Evolutionary conservation across 2,329 filamentous ascomycete species (phyloP).

Genomic region (Pseudogymnoascus sp.): DNA sequence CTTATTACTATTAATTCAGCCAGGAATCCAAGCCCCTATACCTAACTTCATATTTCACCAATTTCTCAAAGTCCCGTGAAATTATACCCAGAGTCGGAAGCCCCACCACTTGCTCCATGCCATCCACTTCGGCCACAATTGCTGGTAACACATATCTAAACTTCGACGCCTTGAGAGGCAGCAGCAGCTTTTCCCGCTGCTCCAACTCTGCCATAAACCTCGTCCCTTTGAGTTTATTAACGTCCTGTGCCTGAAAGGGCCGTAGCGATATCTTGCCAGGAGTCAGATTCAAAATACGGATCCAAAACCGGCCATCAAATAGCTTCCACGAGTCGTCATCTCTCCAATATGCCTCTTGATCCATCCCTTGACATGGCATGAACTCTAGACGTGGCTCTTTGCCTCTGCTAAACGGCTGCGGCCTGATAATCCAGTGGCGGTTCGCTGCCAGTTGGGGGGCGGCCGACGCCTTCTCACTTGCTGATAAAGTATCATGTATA

Average conservation of each 20-base stretch:
- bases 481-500: neutral
- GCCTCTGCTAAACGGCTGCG: neutral
- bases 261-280: slow-evolving; percentile 15
- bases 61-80: neutral
- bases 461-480: neutral
- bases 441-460: neutral
- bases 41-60: slow-evolving; percentile 19
- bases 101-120: slow-evolving; percentile 18
- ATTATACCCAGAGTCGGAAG: slow-evolving; percentile 23
- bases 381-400: slow-evolving; percentile 38
- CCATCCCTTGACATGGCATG: slow-evolving; percentile 31
- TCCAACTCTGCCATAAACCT: neutral
- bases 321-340: slow-evolving; percentile 19
- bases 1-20: neutral
- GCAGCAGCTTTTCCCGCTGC: neutral
- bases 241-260: slow-evolving; percentile 17
- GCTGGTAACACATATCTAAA: slow-evolving; percentile 23
- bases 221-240: slow-evolving; percentile 14
- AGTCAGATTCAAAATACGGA: slow-evolving; percentile 33
- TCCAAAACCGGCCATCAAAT: slow-evolving; percentile 58
- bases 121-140: slow-evolving; percentile 14
- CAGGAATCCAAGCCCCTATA: slow-evolving; percentile 23
- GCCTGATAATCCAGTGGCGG: neutral
- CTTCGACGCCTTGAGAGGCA: slow-evolving; percentile 16
- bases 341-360: slow-evolving; percentile 12